Evolutionary conservation across 2,329 filamentous ascomycete genomes (phyloP).

Genomic region (Dendrostoma leiphaemia): DNA sequence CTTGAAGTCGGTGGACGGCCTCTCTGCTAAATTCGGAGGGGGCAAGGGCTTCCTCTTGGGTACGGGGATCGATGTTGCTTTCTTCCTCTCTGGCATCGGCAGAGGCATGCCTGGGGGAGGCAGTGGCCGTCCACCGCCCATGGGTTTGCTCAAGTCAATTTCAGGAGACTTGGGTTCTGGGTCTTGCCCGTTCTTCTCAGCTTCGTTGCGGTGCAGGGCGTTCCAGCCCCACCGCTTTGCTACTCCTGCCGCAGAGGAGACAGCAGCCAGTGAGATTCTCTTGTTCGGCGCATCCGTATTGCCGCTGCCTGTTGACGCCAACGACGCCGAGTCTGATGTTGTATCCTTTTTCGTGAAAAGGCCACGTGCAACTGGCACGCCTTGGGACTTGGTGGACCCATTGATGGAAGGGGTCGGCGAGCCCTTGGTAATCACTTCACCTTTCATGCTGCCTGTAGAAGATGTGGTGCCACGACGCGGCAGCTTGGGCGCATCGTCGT

Average conservation of each 20-base stretch:
- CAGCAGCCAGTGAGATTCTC: conserved; percentile 50
- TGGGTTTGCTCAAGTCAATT: conserved; percentile 61
- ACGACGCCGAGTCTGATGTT: conserved; percentile 33
- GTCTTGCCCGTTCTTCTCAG: conserved; percentile 25
- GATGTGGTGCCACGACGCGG: conserved; percentile 38
- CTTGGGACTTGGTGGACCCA: conserved; percentile 39
- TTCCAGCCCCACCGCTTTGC: conserved; percentile 61
- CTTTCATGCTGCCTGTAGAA: conserved; percentile 26
- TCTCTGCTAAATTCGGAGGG: conserved; percentile 30
- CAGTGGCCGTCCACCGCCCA: conserved; percentile 78
- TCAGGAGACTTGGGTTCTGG: conserved; percentile 21
- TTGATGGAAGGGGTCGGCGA: conserved; percentile 32
- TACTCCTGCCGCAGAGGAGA: conserved; percentile 53
- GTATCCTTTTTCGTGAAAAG: conserved; percentile 40
- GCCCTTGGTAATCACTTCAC: conserved; percentile 28
- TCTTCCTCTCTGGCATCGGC: conserved; percentile 63
- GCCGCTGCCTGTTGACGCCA: conserved; percentile 31
- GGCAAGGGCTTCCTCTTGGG: conserved; percentile 65
- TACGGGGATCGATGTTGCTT: conserved; percentile 54
- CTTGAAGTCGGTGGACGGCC: conserved; percentile 13
- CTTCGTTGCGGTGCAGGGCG: conserved; percentile 47
- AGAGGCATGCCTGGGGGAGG: conserved; percentile 79
- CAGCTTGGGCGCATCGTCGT: conserved; percentile 26
- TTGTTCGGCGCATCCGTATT: conserved; percentile 33
- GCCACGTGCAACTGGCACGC: conserved; percentile 36